Evolutionary conservation across 2,329 filamentous ascomycete species (phyloP), one percentile per base, ranked within the genome.

Genomic region (Hymenoscyphus linearis): DNA sequence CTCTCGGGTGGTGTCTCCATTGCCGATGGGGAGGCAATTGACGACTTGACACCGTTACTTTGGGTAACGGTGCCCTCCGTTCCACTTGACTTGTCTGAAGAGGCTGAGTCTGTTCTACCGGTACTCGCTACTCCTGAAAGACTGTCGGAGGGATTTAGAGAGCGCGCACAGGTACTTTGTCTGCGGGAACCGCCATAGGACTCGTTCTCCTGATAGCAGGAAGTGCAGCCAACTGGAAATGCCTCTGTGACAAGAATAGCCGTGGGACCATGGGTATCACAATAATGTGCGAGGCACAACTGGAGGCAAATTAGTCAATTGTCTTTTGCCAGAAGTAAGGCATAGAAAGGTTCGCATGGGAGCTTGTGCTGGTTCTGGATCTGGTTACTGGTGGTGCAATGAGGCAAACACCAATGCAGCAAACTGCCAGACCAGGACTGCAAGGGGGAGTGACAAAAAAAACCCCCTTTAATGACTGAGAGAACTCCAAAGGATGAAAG

Each of bases 161-260:
- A 68, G 60, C 63, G 63, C 18, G 67, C 67, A 53, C 69, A 67
- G 6, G 65, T 66, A 47, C 69, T 72, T 3, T 67, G 67, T 62
- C 69, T 60, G 36, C 66, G 64, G 37, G 57, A 62, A 44, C 61
- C 64, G 53, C 61, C 64, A n/a, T 63, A 31, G 12, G 50, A 18
- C 54, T 69, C 66, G 27, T 75, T 73, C 52, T 78, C 76, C 64
- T 86, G 82, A 69, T 79, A 82, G 71, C 86, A 89, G 67, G 79
- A 77, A 61, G 77, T 77, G 70, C 86, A 89, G 55, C 82, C 79
- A 13, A 84, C 82, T 2, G 84, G 83, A 14, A 87, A 75, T 55
- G 85, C 85, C 72, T 89, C 85, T 37, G 86, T 89, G 69, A 88
- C 85, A 82, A 89, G 87, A 62, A 89, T 74, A 56, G 85, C 85